Percentiles rank a stretch among this genome's conserved stretches.
Conservation (phyloP, 441 rosid species). For the Erodium texanum region DNA sequence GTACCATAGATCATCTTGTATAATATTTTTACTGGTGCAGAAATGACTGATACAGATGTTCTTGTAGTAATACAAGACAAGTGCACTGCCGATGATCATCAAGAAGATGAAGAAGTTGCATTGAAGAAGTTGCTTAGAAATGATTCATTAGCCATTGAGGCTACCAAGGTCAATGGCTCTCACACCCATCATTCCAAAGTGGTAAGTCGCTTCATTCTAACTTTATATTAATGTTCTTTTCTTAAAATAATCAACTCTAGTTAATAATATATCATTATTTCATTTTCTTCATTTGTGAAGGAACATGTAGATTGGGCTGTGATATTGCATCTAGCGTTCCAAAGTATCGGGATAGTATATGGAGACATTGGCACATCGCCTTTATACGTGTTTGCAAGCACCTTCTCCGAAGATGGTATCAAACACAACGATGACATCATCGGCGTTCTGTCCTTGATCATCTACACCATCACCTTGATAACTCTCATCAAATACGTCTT, state of each 20-base stretch:
- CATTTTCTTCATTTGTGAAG: neutral
- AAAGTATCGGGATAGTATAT: conserved; percentile 26
- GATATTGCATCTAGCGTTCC: conserved; percentile 22
- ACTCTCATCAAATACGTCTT: conserved; percentile 43
- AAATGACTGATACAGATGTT: neutral
- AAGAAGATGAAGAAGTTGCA: neutral
- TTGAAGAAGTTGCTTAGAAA: neutral
- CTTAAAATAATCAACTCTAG: too few relatives aligned
- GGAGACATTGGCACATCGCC: conserved; percentile 30
- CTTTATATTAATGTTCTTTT: too few relatives aligned
- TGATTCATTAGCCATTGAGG: neutral
- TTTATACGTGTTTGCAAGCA: conserved; percentile 25
- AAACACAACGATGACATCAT: conserved; percentile 33
- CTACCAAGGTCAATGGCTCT: neutral
- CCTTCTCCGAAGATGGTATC: conserved; percentile 28
- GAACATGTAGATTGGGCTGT: conserved; percentile 12
- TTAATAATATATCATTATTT: neutral
- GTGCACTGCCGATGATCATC: neutral
- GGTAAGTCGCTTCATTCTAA: neutral
- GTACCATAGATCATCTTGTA: neutral
- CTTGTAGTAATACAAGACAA: neutral
- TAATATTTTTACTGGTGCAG: neutral
- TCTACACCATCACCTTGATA: conserved; percentile 42
- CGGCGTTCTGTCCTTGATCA: conserved; percentile 42
- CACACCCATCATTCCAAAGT: neutral